A percentile compares a stretch with the other conserved stretches of the same genome.
Evolutionary conservation across 2,329 filamentous ascomycete species (phyloP).

Genomic region (Cladophialophora chaetospira): DNA sequence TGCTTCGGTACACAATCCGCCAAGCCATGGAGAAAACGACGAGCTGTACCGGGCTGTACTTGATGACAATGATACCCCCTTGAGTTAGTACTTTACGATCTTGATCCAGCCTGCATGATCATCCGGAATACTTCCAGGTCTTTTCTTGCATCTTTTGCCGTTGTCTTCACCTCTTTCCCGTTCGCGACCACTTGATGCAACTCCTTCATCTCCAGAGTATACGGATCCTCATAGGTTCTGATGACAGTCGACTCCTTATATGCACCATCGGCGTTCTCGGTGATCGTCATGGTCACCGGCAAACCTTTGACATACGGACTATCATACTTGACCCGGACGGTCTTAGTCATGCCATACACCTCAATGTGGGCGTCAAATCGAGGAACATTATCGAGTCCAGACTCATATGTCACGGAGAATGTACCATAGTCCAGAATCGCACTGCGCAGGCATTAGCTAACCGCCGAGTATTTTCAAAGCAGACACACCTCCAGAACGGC

Average conservation of each 20-base stretch:
- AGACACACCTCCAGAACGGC: constrained; percentile 37
- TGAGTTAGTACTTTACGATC: background rate
- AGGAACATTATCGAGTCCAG: constrained; percentile 56
- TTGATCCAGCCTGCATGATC: constrained; percentile 38
- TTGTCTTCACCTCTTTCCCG: constrained; percentile 46
- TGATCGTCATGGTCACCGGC: constrained; percentile 53
- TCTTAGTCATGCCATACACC: constrained; percentile 56
- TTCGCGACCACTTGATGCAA: constrained; percentile 43
- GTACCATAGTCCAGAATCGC: constrained; percentile 38
- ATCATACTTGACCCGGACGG: constrained; percentile 57
- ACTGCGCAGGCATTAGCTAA: constrained; percentile 40
- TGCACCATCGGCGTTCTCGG: constrained; percentile 46
- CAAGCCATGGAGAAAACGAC: no score
- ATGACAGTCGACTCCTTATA: constrained; percentile 46
- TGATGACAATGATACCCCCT: background rate
- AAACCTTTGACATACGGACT: constrained; percentile 62
- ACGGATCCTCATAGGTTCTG: constrained; percentile 53
- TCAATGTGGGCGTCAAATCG: constrained; percentile 84
- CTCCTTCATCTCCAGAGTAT: constrained; percentile 47
- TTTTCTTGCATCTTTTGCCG: constrained; percentile 43
- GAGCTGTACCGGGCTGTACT: no score
- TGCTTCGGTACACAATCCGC: no score
- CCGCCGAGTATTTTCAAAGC: no score
- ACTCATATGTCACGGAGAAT: constrained; percentile 61
- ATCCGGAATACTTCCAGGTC: constrained; percentile 46